Conservation (phyloP, 116 monocot genomes). For the Zostera marina region DNA sequence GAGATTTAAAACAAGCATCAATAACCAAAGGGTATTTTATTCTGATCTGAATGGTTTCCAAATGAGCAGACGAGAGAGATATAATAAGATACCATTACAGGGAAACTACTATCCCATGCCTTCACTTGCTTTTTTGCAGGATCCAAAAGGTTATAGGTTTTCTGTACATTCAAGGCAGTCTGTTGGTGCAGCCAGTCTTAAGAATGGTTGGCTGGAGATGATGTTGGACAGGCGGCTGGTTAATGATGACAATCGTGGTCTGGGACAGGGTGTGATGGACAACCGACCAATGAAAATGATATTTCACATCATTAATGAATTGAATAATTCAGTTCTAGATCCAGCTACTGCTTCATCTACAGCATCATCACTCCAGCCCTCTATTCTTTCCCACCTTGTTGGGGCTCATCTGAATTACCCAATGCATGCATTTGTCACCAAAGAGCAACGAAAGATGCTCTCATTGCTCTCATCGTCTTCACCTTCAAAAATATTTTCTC, state of each 20-base stretch:
- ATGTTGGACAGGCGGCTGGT: constrained; percentile 83
- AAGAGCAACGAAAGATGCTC: constrained; percentile 19
- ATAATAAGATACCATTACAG: constrained; percentile 90
- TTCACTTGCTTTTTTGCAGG: constrained; percentile 79
- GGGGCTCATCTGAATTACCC: constrained; percentile 87
- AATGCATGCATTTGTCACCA: constrained; percentile 59
- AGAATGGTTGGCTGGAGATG: constrained; percentile 85
- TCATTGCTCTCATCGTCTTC: constrained; percentile 10
- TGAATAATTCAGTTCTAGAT: constrained; percentile 41
- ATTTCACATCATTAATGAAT: constrained; percentile 61
- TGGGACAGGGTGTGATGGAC: constrained; percentile 96
- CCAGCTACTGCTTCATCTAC: constrained; percentile 8
- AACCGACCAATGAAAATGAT: constrained; percentile 74
- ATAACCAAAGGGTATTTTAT: constrained; percentile 67
- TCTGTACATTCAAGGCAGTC: constrained; percentile 90
- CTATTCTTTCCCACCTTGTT: constrained; percentile 70
- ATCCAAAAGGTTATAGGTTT: constrained; percentile 48
- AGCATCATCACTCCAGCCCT: constrained; percentile 35
- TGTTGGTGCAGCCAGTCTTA: constrained; percentile 74
- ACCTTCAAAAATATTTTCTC: constrained; percentile 35
- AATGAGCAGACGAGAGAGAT: constrained; percentile 85
- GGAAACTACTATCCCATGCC: constrained; percentile 99
- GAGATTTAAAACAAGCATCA: constrained; percentile 76
- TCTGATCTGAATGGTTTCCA: constrained; percentile 96
- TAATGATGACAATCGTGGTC: constrained; percentile 79